Base-by-base conservation (phyloP, 768 basidiomycete genomes). In the Mycena sanguinolenta region DNA sequence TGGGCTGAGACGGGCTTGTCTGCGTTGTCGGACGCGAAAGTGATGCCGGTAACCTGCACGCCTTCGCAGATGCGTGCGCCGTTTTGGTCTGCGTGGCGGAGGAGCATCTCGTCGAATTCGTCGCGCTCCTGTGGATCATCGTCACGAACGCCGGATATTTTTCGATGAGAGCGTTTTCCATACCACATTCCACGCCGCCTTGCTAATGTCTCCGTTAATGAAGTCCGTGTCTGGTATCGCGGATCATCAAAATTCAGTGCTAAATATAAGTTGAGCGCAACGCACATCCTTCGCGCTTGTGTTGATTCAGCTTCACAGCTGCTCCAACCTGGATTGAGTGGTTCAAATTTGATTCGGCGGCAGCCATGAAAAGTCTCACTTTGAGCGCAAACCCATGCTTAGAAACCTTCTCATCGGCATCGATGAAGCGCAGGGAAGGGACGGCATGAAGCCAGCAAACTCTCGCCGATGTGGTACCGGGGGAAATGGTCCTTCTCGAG, bases 121-220 rank as follows among this genome's bases (percentile, higher is more conserved):
- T 90, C 58, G 54, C 90, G 87, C 39, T 84, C 80, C 89, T 89
- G 46, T 4, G 44, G 14, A 14, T 53, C 16, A 23, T 38, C n/a
- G 16, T 39, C 32, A 34, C 6, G 52, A 19, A 0, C 23, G 4
- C 32, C 50, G n/a, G 12, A 14, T 49, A n/a, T 27, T 7, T 21
- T 8, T 5, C 8, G 28, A 17, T n/a, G 30, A n/a, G 23, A 27
- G 3, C 32, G 42, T n/a, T 2, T 28, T 10, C 83, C 87, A 64
- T 63, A 89, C 88, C 66, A 92, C 89, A 73, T 92, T 91, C 89
- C 90, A 91, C 0, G 90, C 80, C 58, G 77, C 78, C 65, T 89
- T 89, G 2, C 77, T 74, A 10, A 82, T 82, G 64, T 87, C 86
- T 9, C 85, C 74, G 16, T 84, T 82, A 67, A 89, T 78, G 73